Evolutionary conservation across 352 stramenopile species (phyloP).

Genomic region (Poterioochromonas sp.): DNA sequence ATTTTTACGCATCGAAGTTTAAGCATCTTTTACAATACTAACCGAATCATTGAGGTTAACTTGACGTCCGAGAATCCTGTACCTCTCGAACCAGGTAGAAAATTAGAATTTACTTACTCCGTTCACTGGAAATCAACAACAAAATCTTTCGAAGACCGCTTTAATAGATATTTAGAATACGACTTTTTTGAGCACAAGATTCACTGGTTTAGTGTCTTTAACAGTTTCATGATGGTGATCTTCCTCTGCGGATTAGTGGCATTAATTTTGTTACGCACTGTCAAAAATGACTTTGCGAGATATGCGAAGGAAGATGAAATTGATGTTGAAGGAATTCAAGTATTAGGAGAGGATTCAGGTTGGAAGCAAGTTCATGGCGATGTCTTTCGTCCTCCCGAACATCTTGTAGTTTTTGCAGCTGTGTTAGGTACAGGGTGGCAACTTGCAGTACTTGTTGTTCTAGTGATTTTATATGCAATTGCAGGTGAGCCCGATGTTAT

Average conservation of each 20-base stretch:
- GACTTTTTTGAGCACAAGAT: constrained; percentile 99
- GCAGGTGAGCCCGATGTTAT: constrained; percentile 55
- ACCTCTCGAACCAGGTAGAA: constrained; percentile 50
- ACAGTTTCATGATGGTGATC: constrained; percentile 95
- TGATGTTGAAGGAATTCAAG: constrained; percentile 35
- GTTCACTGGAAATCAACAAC: constrained; percentile 77
- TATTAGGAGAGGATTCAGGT: constrained; percentile 42
- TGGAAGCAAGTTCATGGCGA: constrained; percentile 49
- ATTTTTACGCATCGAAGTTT: constrained; percentile 95
- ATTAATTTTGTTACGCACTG: constrained; percentile 81
- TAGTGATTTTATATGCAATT: constrained; percentile 90
- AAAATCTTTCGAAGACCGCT: constrained; percentile 86
- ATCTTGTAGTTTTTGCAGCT: constrained; percentile 86
- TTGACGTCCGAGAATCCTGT: constrained; percentile 77
- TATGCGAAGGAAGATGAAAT: constrained; percentile 68
- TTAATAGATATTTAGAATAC: constrained; percentile 95
- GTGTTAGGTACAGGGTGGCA: constrained; percentile 89
- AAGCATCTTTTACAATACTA: constrained; percentile 89
- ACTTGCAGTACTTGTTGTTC: constrained; percentile 78
- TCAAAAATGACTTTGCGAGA: constrained; percentile 84
- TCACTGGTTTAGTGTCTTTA: constrained; percentile 94
- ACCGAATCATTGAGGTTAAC: constrained; percentile 95
- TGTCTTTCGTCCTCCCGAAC: constrained; percentile 72
- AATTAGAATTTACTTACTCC: constrained; percentile 80
- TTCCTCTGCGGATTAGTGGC: constrained; percentile 84